Evolutionary conservation across 768 basidiomycete genomes (phyloP).

Genomic region (Xerocomellus chrysenteron): DNA sequence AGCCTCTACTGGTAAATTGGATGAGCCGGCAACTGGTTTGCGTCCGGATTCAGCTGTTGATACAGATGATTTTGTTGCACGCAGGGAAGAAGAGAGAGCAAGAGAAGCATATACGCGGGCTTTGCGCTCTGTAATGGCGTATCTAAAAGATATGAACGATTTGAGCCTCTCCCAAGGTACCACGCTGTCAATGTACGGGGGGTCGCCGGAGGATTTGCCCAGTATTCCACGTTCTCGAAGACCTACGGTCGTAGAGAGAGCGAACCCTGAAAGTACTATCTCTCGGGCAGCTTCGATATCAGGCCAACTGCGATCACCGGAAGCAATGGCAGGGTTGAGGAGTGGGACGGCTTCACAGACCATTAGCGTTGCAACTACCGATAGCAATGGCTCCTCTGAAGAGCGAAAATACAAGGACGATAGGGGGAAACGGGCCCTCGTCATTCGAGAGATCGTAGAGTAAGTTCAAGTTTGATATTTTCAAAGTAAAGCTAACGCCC

Average conservation of each 20-base stretch:
- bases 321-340: slow-evolving; percentile 60
- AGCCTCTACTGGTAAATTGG: slow-evolving; percentile 41
- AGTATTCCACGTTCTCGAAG: slow-evolving; percentile 52
- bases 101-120: slow-evolving; percentile 76
- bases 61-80: slow-evolving; percentile 38
- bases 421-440: slow-evolving; percentile 74
- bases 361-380: slow-evolving; percentile 68
- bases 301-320: slow-evolving; percentile 62
- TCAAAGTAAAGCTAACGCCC: slow-evolving; percentile 8
- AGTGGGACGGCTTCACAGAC: slow-evolving; percentile 64
- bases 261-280: slow-evolving; percentile 48
- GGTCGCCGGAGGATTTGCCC: slow-evolving; percentile 43
- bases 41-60: slow-evolving; percentile 53
- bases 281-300: slow-evolving; percentile 49
- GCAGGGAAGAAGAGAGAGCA: slow-evolving; percentile 69
- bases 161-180: slow-evolving; percentile 65
- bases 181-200: slow-evolving; percentile 58
- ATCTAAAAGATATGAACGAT: slow-evolving; percentile 94
- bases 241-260: slow-evolving; percentile 61
- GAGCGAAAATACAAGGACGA: slow-evolving; percentile 94
- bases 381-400: slow-evolving; percentile 70
- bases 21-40: slow-evolving; percentile 25
- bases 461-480: slow-evolving; percentile 40
- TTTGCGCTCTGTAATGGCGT: slow-evolving; percentile 91
- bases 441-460: slow-evolving; percentile 91